Evolutionary conservation across 2,329 filamentous ascomycete species (phyloP).

Genomic region (Ceratocystis albifundus): DNA sequence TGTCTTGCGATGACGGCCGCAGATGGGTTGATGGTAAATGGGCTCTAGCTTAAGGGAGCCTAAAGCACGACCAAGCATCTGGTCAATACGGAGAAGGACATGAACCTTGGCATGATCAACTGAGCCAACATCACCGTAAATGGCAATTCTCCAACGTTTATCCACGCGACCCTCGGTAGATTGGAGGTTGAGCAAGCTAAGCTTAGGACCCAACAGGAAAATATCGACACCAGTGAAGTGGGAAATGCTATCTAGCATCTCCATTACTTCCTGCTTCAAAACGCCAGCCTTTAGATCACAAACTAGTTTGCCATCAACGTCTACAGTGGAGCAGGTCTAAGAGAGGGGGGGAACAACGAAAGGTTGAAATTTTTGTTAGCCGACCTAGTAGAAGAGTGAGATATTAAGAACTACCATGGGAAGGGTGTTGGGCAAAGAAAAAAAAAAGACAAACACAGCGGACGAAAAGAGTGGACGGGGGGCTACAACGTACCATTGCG

Average conservation of each 20-base stretch:
- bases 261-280: constrained; percentile 63
- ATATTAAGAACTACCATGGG: neutral
- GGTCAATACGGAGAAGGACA: constrained; percentile 93
- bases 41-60: constrained; percentile 74
- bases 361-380: neutral
- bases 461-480: neutral
- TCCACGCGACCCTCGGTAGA: constrained; percentile 74
- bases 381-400: neutral
- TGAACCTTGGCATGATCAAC: constrained; percentile 95
- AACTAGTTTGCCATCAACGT: constrained; percentile 83
- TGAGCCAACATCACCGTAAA: constrained; percentile 91
- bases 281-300: constrained; percentile 58
- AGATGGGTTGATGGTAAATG: constrained; percentile 81
- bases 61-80: constrained; percentile 64
- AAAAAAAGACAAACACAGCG: neutral
- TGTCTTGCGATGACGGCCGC: constrained; percentile 87
- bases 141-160: constrained; percentile 80
- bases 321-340: constrained; percentile 83
- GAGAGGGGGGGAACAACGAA: neutral
- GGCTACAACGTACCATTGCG: constrained; percentile 58
- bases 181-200: constrained; percentile 63
- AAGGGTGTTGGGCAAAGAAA: neutral
- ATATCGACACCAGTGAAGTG: constrained; percentile 89
- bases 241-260: constrained; percentile 78
- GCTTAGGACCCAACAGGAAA: constrained; percentile 84